Percentiles rank a stretch among this genome's conserved stretches.
phyloP scores from a whole-genome alignment of 495 filamentous ascomycete genomes.

The Halenospora varia region DNA sequence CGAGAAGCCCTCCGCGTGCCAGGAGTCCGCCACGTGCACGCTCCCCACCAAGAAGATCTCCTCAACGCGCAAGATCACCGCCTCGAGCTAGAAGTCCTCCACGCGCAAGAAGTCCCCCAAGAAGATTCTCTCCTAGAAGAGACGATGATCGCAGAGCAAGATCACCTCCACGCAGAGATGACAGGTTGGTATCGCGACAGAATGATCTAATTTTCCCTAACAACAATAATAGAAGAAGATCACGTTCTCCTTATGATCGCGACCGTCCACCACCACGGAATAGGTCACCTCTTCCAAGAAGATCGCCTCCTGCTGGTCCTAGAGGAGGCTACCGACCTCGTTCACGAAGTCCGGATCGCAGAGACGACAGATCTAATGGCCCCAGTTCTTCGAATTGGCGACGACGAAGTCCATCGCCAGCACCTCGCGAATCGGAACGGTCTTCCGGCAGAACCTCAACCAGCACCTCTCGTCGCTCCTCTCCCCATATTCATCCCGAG shows the following conservation, averaged over 20 bases:
- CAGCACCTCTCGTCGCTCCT: conserved; percentile 26
- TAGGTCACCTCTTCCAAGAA: conserved; percentile 15
- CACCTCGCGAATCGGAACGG: conserved; percentile 16
- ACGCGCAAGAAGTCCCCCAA: conserved; percentile 18
- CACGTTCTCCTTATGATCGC: conserved; percentile 25
- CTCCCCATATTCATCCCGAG: conserved; percentile 21
- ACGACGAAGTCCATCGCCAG: conserved; percentile 22
- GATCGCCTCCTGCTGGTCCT: conserved; percentile 23
- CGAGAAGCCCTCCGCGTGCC: conserved; percentile 2
- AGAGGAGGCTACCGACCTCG: conserved; percentile 19
- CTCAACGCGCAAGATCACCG: neutral
- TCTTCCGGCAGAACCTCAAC: conserved; percentile 24
- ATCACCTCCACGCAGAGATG: conserved; percentile 22
- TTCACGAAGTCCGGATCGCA: conserved; percentile 22
- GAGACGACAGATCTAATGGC: conserved; percentile 19
- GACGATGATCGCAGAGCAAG: conserved; percentile 25
- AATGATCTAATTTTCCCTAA: neutral
- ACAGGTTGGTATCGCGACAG: conserved; percentile 9
- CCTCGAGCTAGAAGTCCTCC: neutral
- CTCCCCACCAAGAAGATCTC: conserved; percentile 20
- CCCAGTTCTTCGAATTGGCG: conserved; percentile 20
- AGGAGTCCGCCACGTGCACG: conserved; percentile 2
- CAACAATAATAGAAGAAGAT: conserved; percentile 22
- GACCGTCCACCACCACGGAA: conserved; percentile 13
- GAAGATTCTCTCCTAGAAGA: conserved; percentile 26